Conservation (phyloP, 345 rosid species). For the Garcia nutans region DNA sequence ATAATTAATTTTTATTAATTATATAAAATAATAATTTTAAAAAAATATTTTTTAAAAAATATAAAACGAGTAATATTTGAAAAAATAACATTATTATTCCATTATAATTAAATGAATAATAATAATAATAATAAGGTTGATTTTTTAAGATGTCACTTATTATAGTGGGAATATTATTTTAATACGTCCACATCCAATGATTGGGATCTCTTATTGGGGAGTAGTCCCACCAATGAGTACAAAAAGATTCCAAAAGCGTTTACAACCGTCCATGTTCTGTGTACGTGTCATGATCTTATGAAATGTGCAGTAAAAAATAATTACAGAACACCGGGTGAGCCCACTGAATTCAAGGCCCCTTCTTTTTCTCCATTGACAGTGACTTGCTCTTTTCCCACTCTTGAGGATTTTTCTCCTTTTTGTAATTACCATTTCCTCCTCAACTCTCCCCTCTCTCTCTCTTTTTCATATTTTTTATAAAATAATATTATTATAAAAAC, state of each 20-base stretch:
- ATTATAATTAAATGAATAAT: not conserved
- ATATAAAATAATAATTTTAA: no score
- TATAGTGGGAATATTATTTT: constrained; percentile 6
- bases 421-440: not conserved
- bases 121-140: not conserved
- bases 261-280: constrained; percentile 2
- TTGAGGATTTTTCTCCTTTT: no score
- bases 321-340: constrained; percentile 4
- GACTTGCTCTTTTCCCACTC: not conserved
- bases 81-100: no score
- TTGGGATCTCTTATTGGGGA: constrained; percentile 28
- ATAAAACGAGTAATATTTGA: no score
- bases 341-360: constrained; percentile 7
- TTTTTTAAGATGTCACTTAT: not conserved
- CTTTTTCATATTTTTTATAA: no score
- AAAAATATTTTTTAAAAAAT: no score
- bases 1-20: no score
- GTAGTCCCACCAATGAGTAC: constrained; percentile 22
- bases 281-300: not conserved
- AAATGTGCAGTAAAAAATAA: not conserved
- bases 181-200: constrained; percentile 35
- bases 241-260: constrained; percentile 26
- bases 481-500: no score
- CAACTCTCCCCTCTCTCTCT: not conserved
- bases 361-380: not conserved